Evolutionary conservation across 768 basidiomycete genomes (phyloP).

Genomic region (Pulveroboletus ravenelii): DNA sequence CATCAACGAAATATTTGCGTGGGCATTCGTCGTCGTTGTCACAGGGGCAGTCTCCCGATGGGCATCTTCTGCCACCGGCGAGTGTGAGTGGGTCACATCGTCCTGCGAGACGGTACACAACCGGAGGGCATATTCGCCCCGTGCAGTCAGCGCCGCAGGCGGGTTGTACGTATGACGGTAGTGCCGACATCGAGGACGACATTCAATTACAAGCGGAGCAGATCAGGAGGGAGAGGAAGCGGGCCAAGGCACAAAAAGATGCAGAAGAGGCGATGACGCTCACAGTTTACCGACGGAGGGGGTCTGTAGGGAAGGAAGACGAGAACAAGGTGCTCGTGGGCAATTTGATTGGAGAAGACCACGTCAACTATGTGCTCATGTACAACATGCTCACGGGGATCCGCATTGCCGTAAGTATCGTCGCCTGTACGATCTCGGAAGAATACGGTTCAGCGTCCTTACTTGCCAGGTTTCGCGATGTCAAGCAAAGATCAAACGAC

Average conservation of each 20-base stretch:
- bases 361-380: constrained; percentile 99
- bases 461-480: constrained; percentile 78
- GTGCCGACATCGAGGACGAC: constrained; percentile 43
- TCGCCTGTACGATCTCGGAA: background rate
- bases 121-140: constrained; percentile 44
- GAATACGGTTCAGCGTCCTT: constrained; percentile 3
- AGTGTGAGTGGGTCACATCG: constrained; percentile 26
- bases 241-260: constrained; percentile 61
- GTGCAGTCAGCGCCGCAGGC: constrained; percentile 29
- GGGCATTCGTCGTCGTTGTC: constrained; percentile 21
- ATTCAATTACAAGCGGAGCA: constrained; percentile 88
- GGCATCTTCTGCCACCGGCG: constrained; percentile 49
- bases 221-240: constrained; percentile 78
- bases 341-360: constrained; percentile 96
- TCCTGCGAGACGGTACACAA: constrained; percentile 66
- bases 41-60: constrained; percentile 34
- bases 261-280: constrained; percentile 54
- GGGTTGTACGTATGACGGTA: constrained; percentile 36
- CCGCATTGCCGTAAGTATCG: constrained; percentile 72
- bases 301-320: constrained; percentile 29
- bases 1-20: constrained; percentile 19
- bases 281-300: constrained; percentile 19
- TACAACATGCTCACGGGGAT: constrained; percentile 99
- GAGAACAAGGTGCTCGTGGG: constrained; percentile 73
- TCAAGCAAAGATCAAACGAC: constrained; percentile 90